These are phyloP conservation scores for Helichrysum umbraculigerum DNA, from an alignment of 129 eudicot species.

Conservation along the genomic window DNA sequence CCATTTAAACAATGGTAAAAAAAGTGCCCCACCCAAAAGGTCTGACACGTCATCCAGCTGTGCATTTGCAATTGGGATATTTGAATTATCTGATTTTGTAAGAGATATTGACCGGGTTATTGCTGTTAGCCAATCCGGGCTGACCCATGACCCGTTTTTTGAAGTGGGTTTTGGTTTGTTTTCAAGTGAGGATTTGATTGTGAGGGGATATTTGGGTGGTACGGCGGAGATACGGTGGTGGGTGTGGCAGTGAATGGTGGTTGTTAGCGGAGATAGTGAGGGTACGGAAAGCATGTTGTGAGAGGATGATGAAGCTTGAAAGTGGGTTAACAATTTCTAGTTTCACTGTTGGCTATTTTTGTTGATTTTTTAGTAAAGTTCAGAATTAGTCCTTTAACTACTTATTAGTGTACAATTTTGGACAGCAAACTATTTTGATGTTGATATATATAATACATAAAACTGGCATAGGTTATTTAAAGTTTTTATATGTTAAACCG, in stretches of 20 bases:
- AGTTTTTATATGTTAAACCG: too few relatives aligned
- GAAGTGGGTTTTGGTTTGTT: slow-evolving; percentile 37
- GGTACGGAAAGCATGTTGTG: slow-evolving; percentile 29
- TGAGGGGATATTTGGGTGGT: slow-evolving; percentile 26
- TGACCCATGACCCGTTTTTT: slow-evolving; percentile 80
- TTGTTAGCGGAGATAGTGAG: slow-evolving; percentile 22
- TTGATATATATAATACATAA: too few relatives aligned
- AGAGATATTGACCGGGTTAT: slow-evolving; percentile 51
- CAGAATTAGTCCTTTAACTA: background rate
- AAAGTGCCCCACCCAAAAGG: slow-evolving; percentile 91
- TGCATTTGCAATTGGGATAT: slow-evolving; percentile 78
- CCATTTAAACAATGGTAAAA: slow-evolving; percentile 89
- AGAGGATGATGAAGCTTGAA: background rate
- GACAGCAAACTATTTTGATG: background rate
- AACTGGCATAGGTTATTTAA: too few relatives aligned
- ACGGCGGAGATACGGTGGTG: slow-evolving; percentile 34
- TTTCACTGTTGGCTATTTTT: background rate
- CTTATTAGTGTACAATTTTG: background rate
- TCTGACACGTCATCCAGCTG: slow-evolving; percentile 90
- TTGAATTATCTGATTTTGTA: slow-evolving; percentile 54
- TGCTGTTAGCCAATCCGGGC: slow-evolving; percentile 91
- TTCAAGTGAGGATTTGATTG: slow-evolving; percentile 58
- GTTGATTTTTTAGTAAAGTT: background rate
- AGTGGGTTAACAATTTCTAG: background rate
- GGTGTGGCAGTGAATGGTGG: slow-evolving; percentile 22